Evolutionary conservation across 2,329 filamentous ascomycete genomes (phyloP), one percentile per base, ranked within the genome.

Genomic region (Colletotrichum camelliae): DNA sequence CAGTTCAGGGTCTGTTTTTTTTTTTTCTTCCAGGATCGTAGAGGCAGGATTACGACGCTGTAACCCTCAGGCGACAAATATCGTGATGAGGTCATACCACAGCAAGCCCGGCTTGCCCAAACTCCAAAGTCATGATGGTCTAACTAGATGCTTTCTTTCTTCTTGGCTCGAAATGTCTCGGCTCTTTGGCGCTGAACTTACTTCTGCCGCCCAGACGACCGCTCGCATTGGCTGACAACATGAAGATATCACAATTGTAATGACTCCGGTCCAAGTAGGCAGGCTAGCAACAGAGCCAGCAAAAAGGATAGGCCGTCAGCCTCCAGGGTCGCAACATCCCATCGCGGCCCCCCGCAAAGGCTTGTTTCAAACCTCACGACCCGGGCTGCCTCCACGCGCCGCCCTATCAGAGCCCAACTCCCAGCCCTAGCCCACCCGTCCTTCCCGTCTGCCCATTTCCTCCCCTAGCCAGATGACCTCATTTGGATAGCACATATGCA

Each of bases 341-440:
- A 74, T 68, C 37, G n/a, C 48, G 31, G 65, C 43, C 37, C 43
- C 67, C 71, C 60, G 37, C 35, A 70, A 62, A 76, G 65, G 65
- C 73, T 69, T 76, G 73, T 77, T 77, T 77, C 69, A 74, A 60
- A 76, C 73, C 39, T 67, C 60, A 61, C 27, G 15, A 31, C 60
- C 60, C n/a, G 13, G 61, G 58, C 15, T 52, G 33, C 24, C 31
- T 33, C n/a, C 7, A 64, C 29, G 27, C 67, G 37, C 39, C 55
- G 72, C 43, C 74, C 58, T 77, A 72, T 66, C 55, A 69, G 31
- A 68, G 15, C 37, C 27, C 27, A 24, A 24, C 18, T 16, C 21
- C 21, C n/a, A 55, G 10, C 39, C 16, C 57, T 58, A 48, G 69
- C 43, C 55, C 57, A 33, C 43, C 31, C 43, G 43, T 52, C 29